Conservation (phyloP, 305 asterid genomes). For the Plantago lanceolata region DNA sequence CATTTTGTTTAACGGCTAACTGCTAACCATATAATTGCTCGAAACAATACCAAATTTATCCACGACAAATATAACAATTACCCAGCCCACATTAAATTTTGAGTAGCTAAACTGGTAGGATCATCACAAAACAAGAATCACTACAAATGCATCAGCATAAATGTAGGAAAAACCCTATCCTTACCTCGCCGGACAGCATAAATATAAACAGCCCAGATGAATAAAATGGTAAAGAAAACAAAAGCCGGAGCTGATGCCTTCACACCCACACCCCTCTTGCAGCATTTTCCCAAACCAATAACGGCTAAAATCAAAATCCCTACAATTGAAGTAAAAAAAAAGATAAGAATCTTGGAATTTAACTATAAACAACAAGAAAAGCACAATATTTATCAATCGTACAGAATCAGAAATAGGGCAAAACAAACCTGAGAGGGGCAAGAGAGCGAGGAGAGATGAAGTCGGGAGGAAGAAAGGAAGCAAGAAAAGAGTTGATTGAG, state of each 20-base stretch:
- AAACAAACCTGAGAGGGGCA: slow-evolving; percentile 43
- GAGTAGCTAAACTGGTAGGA: not conserved
- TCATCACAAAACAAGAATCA: not conserved
- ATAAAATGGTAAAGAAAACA: slow-evolving; percentile 42
- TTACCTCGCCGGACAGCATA: slow-evolving; percentile 41
- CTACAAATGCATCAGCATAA: not conserved
- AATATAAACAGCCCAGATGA: slow-evolving; percentile 41
- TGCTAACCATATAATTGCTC: not conserved
- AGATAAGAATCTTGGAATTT: too few relatives aligned
- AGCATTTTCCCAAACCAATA: slow-evolving; percentile 41
- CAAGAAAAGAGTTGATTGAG: slow-evolving; percentile 37
- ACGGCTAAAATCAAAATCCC: slow-evolving; percentile 34
- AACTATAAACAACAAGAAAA: not conserved
- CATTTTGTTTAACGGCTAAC: too few relatives aligned
- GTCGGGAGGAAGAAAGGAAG: slow-evolving; percentile 39
- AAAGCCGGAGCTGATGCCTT: slow-evolving; percentile 52
- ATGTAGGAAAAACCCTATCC: not conserved
- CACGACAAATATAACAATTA: not conserved
- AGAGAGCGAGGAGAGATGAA: slow-evolving; percentile 29
- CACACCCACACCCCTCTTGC: slow-evolving; percentile 45
- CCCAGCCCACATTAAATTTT: not conserved
- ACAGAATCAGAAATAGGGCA: not conserved
- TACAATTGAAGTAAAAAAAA: slow-evolving; percentile 25
- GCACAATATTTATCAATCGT: not conserved
- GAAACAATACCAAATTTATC: not conserved